Base-by-base conservation (phyloP, 2,329 filamentous ascomycete species). In the Pseudogymnoascus sp. region DNA sequence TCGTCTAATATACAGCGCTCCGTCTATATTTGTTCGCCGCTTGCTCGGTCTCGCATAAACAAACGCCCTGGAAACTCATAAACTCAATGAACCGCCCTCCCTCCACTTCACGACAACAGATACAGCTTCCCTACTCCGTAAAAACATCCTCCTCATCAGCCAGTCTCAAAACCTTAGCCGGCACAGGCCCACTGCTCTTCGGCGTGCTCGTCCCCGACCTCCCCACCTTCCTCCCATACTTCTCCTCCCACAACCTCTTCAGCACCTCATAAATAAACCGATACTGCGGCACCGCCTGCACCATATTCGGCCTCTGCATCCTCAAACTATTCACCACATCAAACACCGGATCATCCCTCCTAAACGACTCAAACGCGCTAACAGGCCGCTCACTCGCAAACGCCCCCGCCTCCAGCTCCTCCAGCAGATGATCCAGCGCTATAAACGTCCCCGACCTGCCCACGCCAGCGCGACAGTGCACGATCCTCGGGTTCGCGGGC, bases 371-470 rank as follows among this genome's bases (percentile, higher is more conserved):
- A 72, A 26, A 2, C 67, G n/a, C 60, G 50, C 60, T 10, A n/a
- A 64, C 62, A 56, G 68, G 67, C 56, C 64, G 6, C 6, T 13
- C 11, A 29, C 40, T 15, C 66, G 83, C 79, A 60, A 96, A 77
- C 21, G 86, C 82, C 60, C 92, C 93, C 5, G 86, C 83, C 26
- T 90, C 86, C 9, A 97, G 81, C 75, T 97, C 91, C 37, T 87
- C 83, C 67, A 96, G 82, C 26, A 99, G 83, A 75, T 96, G 91
- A 75, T 97, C 95, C n/a, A 99, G 83, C 1, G 91, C 89, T 70
- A 99, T 96, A 73, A 97, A 99, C 0, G 95, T 97, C 35, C 95
- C 95, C 7, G 90, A 96, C 63, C 95, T 86, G 11, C 95, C 95
- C 13, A 99, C 93, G 40, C 95, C 95, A 7, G 95, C 95, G 72